Evolutionary conservation across 495 filamentous ascomycete genomes (phyloP).

Genomic region (Neurospora sp.): DNA sequence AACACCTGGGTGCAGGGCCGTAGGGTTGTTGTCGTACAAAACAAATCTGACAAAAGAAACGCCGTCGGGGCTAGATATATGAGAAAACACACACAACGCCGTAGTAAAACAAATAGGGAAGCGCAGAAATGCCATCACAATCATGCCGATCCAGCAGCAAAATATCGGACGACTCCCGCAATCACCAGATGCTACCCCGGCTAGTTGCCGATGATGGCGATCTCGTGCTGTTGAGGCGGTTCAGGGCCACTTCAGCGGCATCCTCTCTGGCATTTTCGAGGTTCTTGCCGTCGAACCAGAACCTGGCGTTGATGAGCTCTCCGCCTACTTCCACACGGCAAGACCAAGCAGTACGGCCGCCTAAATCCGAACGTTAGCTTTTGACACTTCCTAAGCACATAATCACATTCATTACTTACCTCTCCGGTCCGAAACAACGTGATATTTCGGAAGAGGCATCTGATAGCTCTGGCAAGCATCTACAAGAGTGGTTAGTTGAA

Average conservation of each 20-base stretch:
- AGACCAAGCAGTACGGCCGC: slow-evolving; percentile 88
- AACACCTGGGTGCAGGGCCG: background rate
- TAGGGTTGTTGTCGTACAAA: background rate
- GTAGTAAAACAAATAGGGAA: background rate
- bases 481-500: slow-evolving; percentile 17
- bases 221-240: slow-evolving; percentile 24
- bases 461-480: slow-evolving; percentile 51
- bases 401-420: slow-evolving; percentile 37
- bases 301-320: slow-evolving; percentile 53
- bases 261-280: slow-evolving; percentile 85
- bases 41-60: background rate
- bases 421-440: slow-evolving; percentile 69
- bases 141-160: background rate
- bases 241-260: slow-evolving; percentile 68
- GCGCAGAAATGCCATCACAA: background rate
- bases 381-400: background rate
- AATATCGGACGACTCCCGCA: background rate
- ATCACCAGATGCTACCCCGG: slow-evolving; percentile 4
- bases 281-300: slow-evolving; percentile 85
- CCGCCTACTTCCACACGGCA: slow-evolving; percentile 54
- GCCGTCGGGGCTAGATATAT: background rate
- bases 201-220: slow-evolving; percentile 16
- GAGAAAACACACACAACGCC: background rate
- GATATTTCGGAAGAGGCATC: slow-evolving; percentile 49
- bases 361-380: slow-evolving; percentile 28